Evolutionary conservation across 2,329 filamentous ascomycete species (phyloP).

Genomic region (Fusarium algeriense): DNA sequence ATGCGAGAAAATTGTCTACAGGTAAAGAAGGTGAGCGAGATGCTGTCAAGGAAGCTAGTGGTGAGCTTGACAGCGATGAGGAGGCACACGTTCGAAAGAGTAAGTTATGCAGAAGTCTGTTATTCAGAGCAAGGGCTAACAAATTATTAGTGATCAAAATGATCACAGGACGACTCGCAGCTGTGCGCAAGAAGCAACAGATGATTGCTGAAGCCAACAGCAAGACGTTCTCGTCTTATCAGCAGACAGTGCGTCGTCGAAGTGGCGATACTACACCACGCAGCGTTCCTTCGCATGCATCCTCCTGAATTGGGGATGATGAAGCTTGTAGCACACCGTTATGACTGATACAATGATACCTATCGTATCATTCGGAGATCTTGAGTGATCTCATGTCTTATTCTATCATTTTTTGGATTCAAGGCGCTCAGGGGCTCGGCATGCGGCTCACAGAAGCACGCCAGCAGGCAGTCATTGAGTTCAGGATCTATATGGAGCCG

Average conservation of each 20-base stretch:
- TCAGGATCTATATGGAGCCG: conserved; percentile 43
- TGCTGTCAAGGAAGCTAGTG: conserved; percentile 49
- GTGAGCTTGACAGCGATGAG: conserved; percentile 74
- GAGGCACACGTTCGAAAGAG: conserved; percentile 79
- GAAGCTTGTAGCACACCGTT: conserved; percentile 16
- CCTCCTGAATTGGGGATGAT: conserved; percentile 44
- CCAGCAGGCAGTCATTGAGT: conserved; percentile 43
- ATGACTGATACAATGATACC: conserved; percentile 35
- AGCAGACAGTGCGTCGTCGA: conserved; percentile 59
- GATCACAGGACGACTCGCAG: conserved; percentile 67
- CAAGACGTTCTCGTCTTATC: conserved; percentile 60
- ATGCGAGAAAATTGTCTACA: conserved; percentile 48
- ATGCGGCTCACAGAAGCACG: conserved; percentile 45
- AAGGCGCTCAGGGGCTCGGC: conserved; percentile 40
- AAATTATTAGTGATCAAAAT: conserved; percentile 68
- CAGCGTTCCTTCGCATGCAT: conserved; percentile 64
- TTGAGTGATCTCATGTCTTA: conserved; percentile 41
- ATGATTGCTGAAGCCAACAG: conserved; percentile 69
- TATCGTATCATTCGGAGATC: conserved; percentile 41
- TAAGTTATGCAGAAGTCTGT: conserved; percentile 57
- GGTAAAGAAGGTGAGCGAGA: conserved; percentile 59
- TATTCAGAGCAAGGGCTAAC: conserved; percentile 39
- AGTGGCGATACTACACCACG: conserved; percentile 69
- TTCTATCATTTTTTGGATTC: conserved; percentile 38
- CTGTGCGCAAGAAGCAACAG: conserved; percentile 71